These are phyloP conservation scores for Alternaria triticina DNA, from an alignment of 2,329 filamentous ascomycete genomes.

Conservation along the genomic window DNA sequence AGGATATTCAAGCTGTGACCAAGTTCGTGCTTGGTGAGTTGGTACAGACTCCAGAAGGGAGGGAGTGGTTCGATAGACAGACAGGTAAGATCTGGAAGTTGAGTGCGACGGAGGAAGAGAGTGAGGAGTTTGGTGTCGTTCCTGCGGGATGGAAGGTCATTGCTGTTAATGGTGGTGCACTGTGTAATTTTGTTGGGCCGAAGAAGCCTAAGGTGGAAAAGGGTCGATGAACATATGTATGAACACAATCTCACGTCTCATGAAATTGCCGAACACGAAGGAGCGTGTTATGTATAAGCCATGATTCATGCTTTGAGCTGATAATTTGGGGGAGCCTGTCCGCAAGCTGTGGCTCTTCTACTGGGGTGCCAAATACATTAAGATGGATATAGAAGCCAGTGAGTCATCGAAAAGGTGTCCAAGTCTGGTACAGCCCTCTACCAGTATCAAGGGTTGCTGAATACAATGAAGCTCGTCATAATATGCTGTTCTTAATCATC, in stretches of 20 bases:
- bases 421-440: no score
- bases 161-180: slow-evolving; percentile 69
- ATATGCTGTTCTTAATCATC: no score
- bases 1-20: slow-evolving; percentile 50
- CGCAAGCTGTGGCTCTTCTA: no score
- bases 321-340: no score
- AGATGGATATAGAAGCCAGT: no score
- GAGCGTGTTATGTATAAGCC: neutral
- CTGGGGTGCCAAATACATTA: no score
- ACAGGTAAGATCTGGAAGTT: slow-evolving; percentile 42
- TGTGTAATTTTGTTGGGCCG: slow-evolving; percentile 73
- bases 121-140: slow-evolving; percentile 8
- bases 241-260: neutral
- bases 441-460: no score
- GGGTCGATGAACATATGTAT: neutral
- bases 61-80: slow-evolving; percentile 56
- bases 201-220: slow-evolving; percentile 11
- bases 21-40: slow-evolving; percentile 69
- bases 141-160: slow-evolving; percentile 60
- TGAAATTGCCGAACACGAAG: neutral
- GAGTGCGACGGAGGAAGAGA: slow-evolving; percentile 9
- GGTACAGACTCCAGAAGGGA: slow-evolving; percentile 66
- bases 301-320: neutral
- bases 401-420: no score
- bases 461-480: no score